Conservation (phyloP, 108 stramenopile genomes). For the Seminavis robusta region DNA sequence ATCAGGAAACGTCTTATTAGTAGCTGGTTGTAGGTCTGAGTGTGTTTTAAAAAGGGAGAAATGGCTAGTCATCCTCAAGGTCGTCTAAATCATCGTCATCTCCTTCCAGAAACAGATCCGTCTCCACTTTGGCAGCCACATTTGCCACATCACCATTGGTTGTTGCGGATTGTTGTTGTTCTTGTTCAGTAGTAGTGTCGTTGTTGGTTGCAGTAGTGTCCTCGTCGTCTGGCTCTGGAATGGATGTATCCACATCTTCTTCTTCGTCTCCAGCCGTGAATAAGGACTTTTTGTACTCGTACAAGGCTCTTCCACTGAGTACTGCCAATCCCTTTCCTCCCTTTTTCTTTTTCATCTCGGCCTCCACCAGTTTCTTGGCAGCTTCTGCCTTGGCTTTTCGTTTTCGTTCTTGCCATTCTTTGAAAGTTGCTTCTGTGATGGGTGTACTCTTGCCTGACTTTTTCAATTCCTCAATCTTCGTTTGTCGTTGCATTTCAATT, state of each 20-base stretch:
- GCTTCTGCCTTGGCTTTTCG: conserved; percentile 69
- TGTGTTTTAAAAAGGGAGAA: too few relatives aligned
- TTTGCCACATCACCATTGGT: conserved; percentile 33
- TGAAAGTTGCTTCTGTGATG: conserved; percentile 79
- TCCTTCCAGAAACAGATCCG: conserved; percentile 76
- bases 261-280: conserved; percentile 71
- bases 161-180: background rate
- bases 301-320: conserved; percentile 77
- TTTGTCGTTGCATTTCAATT: conserved; percentile 83
- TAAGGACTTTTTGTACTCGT: conserved; percentile 81
- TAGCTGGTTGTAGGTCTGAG: too few relatives aligned
- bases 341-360: conserved; percentile 89
- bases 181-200: background rate
- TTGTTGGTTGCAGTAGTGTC: background rate
- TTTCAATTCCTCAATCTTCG: conserved; percentile 77
- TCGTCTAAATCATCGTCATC: conserved; percentile 88
- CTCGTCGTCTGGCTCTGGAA: conserved; percentile 9
- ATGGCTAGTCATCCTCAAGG: conserved; percentile 70
- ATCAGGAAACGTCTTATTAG: too few relatives aligned
- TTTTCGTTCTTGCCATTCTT: conserved; percentile 81
- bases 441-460: conserved; percentile 73
- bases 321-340: conserved; percentile 87
- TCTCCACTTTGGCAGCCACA: conserved; percentile 66
- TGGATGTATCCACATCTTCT: conserved; percentile 19
- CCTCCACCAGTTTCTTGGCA: conserved; percentile 77